Base-by-base conservation (phyloP, 345 rosid genomes). In the Pugionium dolabratum region DNA sequence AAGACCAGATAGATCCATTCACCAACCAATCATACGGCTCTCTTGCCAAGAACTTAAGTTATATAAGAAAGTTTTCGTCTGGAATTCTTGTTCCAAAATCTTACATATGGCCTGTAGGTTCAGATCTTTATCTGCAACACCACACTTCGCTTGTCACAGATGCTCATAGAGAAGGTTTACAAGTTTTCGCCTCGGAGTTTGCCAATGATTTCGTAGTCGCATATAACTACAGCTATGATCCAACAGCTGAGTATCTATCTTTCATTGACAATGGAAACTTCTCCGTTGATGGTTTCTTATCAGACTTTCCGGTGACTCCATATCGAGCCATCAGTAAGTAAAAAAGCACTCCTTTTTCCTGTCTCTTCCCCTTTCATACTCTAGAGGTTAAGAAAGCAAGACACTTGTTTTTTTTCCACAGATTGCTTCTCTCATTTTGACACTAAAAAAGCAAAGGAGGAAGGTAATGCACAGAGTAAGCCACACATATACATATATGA, bases 251-350 rank as follows among this genome's bases (percentile, higher is more conserved):
- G 78, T 80, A 73, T 62, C 45, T 87, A 60, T 39, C 56, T 1
- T 86, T 82, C 73, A 27, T 87, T 41, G 82, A 90, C 82, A 83
- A 87, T 44, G 92, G 85, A 70, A 67, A 64, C 70, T 90, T 90
- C 77, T 83, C 92, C 5, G 90, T 87, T 75, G 97, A 90, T 74
- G 95, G 97, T 45, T 77, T 90, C 50, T 62, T 90, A 59, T 76
- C 92, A 65, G 95, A 90, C 75, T 90, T 82, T 59, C 97, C 97
- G 6, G 48, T 83, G 27, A 85, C 92, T 70, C 82, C 89, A 29
- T 90, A 86, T 0, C 81, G 43, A 30, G 86, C 95, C 52, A 74
- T 72, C 66, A 81, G 92, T 87, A 44, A 72, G 78, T 58, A 41
- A 28, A 46, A 52, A 0, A 41, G 3, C 43, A 52, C 75, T 41